A percentile compares a stretch with the other conserved stretches of the same genome.
These are phyloP conservation scores for Phytomonas sp. DNA, from an alignment of 208 protist genomes.

Conservation along the genomic window DNA sequence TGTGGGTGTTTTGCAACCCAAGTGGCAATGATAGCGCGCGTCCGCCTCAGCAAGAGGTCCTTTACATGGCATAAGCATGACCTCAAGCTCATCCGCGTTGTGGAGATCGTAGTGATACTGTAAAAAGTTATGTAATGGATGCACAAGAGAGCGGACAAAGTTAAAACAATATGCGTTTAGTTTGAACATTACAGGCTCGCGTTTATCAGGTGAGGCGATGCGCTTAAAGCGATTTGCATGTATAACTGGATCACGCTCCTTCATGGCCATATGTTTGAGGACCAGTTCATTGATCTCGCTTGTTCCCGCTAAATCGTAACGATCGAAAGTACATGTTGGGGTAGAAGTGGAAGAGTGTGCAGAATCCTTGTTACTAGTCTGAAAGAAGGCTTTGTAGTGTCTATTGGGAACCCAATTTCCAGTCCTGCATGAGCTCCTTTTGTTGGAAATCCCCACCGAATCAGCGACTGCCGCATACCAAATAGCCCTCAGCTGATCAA, in stretches of 20 bases:
- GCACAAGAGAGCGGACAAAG: slow-evolving; percentile 27
- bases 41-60: slow-evolving; percentile 24
- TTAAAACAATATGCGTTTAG: slow-evolving; percentile 32
- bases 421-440: background rate
- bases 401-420: background rate
- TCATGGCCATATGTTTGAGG: slow-evolving; percentile 18
- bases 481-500: background rate
- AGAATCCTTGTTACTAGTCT: background rate
- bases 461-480: background rate
- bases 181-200: slow-evolving; percentile 10
- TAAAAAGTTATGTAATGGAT: slow-evolving; percentile 43
- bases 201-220: background rate
- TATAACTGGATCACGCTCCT: slow-evolving; percentile 5
- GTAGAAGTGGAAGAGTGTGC: background rate
- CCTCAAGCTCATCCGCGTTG: slow-evolving; percentile 48
- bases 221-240: slow-evolving; percentile 5
- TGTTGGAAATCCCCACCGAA: background rate
- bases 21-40: background rate
- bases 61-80: slow-evolving; percentile 35
- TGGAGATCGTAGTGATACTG: slow-evolving; percentile 31
- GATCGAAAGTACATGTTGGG: slow-evolving; percentile 5
- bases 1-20: background rate
- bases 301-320: slow-evolving; percentile 20
- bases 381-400: background rate
- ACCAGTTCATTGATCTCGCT: slow-evolving; percentile 25